Base-by-base conservation (phyloP, 345 rosid species). In the Boechera divaricarpa region DNA sequence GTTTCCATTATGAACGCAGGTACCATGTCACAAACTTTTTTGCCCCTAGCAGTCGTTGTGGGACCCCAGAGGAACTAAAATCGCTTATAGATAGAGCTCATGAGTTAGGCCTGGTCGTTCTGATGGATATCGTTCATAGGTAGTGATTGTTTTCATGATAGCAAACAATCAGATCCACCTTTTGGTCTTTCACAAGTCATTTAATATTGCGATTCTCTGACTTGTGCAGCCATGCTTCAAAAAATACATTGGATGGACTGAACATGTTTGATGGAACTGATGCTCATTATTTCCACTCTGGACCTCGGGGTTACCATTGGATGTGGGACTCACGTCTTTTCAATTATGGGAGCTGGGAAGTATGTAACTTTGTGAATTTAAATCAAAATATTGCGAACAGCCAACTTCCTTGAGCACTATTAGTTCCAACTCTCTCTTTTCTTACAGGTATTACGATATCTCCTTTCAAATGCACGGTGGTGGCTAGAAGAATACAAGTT, bases 251-350 rank as follows among this genome's bases (percentile, higher is more conserved):
- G 83, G 98, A 94, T 84, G 98, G 97, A 54, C 85, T 92, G 80
- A 92, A 94, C 84, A 92, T 94, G 97, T 94, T 94, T 74, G 97
- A 94, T 83, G 97, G 98, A 79, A 92, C 98, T 24, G 98, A 92
- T 83, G 62, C 85, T 81, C 97, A 92, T 55, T 92, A 94, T 80
- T 92, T 92, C 79, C 97, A 94, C 84, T 84, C 95, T 62, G 98
- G 98, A 45, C 83, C 93, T 24, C 86, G 84, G 56, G 98, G 98
- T 74, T 79, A 88, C 83, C 98, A 94, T 48, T 92, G 97, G 98
- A 89, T 94, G 95, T 94, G 97, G 98, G 98, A 94, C 77, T 94
- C 97, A 54, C 95, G 97, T 61, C 98, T 92, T 84, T 94, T 94
- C 84, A 94, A 94, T 78, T 90, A 92, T 72, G 98, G 97, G 77